Conservation (phyloP, 139 green algal genomes). For the Chlorella sp. region DNA sequence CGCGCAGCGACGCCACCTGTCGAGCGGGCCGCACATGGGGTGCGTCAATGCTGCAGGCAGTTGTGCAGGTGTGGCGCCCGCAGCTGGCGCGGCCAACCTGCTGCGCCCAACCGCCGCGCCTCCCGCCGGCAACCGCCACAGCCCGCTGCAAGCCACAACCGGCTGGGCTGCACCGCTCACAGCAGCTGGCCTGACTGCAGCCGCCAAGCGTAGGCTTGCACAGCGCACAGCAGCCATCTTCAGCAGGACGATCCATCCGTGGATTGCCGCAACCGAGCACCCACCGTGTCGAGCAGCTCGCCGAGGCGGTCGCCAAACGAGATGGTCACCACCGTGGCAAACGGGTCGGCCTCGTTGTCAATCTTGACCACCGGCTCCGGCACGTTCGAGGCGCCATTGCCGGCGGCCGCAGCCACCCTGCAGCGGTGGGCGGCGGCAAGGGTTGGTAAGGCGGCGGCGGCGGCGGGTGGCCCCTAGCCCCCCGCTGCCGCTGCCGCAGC, state of each 20-base stretch:
- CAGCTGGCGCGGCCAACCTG: too few relatives aligned
- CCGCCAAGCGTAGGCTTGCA: too few relatives aligned
- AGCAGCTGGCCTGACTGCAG: background rate
- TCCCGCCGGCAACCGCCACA: too few relatives aligned
- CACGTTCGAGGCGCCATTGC: background rate
- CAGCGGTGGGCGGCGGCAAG: background rate
- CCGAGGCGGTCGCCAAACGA: constrained; percentile 81
- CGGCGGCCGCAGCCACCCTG: background rate
- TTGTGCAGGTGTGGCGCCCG: too few relatives aligned
- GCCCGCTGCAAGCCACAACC: too few relatives aligned
- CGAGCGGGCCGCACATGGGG: too few relatives aligned
- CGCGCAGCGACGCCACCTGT: constrained; percentile 85
- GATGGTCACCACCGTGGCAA: constrained; percentile 87
- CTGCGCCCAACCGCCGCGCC: too few relatives aligned
- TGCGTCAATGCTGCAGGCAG: too few relatives aligned
- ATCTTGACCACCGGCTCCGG: constrained; percentile 80
- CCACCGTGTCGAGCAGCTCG: constrained; percentile 90
- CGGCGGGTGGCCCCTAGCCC: background rate
- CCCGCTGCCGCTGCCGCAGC: background rate
- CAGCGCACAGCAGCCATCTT: too few relatives aligned
- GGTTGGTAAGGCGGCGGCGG: background rate
- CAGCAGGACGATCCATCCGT: background rate
- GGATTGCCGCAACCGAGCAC: background rate
- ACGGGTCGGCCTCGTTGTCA: constrained; percentile 89
- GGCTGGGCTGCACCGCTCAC: too few relatives aligned